Evolutionary conservation across 371 early-diverging fungal species (phyloP).

Genomic region (Mucor circinelloides): DNA sequence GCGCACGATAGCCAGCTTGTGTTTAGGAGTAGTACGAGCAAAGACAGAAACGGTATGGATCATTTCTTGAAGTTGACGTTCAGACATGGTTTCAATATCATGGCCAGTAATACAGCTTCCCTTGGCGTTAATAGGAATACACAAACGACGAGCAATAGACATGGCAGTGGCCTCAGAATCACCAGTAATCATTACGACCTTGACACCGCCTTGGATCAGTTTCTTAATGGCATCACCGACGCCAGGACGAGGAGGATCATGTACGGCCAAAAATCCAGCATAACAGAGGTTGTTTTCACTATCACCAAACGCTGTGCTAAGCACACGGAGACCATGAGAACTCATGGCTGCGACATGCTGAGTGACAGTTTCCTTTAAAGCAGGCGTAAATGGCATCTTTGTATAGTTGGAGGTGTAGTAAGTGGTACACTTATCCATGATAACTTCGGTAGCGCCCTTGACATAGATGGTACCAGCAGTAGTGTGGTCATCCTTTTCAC

Average conservation of each 20-base stretch:
- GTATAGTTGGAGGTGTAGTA: conserved; percentile 55
- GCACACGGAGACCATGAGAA: conserved; percentile 83
- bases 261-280: conserved; percentile 83
- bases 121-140: conserved; percentile 65
- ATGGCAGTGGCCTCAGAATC: conserved; percentile 84
- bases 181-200: conserved; percentile 90
- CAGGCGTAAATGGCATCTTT: conserved; percentile 43
- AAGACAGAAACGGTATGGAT: conserved; percentile 73
- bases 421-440: conserved; percentile 68
- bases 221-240: conserved; percentile 66
- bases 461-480: conserved; percentile 44
- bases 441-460: conserved; percentile 79
- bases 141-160: conserved; percentile 78
- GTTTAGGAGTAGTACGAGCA: conserved; percentile 91
- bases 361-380: conserved; percentile 51
- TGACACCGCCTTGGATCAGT: conserved; percentile 74
- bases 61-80: conserved; percentile 63
- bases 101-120: conserved; percentile 69
- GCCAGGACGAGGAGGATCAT: conserved; percentile 83
- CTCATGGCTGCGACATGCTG: conserved; percentile 74
- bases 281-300: conserved; percentile 61
- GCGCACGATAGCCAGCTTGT: conserved; percentile 86
- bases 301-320: conserved; percentile 81
- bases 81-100: conserved; percentile 71
- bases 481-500: conserved; percentile 36